A percentile compares a stretch with the other conserved stretches of the same genome.
Conservation (phyloP, 495 filamentous ascomycete species). For the Aspergillus egyptiacus region DNA sequence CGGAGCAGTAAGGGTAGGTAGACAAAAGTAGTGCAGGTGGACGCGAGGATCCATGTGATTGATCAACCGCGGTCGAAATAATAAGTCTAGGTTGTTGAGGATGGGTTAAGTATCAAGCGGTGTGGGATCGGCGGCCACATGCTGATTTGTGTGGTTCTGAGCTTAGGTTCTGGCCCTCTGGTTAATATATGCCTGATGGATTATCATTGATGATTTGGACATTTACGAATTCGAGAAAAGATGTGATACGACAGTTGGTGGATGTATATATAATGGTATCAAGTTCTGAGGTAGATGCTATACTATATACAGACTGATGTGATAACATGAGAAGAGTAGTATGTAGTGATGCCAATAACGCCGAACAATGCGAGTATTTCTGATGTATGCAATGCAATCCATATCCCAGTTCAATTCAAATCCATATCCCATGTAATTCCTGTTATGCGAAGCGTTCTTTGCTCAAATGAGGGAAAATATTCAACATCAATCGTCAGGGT, state of each 20-base stretch:
- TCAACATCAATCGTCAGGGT: conserved; percentile 5
- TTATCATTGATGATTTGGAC: not conserved
- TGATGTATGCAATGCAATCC: not conserved
- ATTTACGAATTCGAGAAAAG: not conserved
- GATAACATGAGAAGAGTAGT: not conserved
- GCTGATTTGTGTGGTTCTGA: not conserved
- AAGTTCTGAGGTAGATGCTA: not conserved
- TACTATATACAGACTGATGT: not conserved
- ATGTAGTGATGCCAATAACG: conserved; percentile 6
- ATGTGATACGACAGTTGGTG: not conserved
- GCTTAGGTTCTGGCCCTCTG: too few relatives aligned
- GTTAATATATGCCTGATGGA: too few relatives aligned
- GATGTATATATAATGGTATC: too few relatives aligned
- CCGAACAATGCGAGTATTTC: conserved; percentile 2
- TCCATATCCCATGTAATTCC: not conserved
- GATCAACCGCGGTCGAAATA: not conserved
- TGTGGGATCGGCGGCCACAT: conserved; percentile 4
- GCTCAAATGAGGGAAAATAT: not conserved
- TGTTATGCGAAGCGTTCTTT: conserved; percentile 4
- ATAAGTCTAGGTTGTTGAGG: too few relatives aligned
- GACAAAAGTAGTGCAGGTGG: too few relatives aligned
- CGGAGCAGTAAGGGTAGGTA: too few relatives aligned
- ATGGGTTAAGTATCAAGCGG: not conserved
- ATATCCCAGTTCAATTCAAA: not conserved
- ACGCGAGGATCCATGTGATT: not conserved